Base-by-base conservation (phyloP, 352 stramenopile species). In the Globisporangium apiculatum region DNA sequence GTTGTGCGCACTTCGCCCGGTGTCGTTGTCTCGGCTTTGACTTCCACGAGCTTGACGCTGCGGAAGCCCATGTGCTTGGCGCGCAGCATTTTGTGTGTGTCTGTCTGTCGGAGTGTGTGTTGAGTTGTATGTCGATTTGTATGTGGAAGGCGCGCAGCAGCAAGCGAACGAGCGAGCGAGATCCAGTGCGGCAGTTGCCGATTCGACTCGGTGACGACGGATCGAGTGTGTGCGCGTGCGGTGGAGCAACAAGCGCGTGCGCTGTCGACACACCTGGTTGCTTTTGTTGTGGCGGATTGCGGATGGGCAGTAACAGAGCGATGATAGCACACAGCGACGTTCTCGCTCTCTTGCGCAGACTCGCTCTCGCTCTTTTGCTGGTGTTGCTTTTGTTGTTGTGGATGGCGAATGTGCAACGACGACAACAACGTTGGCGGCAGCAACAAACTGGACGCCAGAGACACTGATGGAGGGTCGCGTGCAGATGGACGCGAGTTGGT, bases 1-100 rank as follows among this genome's bases (percentile, higher is more conserved):
- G 69, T 76, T 2, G 79, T 73, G n/a, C 80, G 83, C 51, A 89
- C 67, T 51, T 94, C 83, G 36, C 81, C 81, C 14, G 83, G 83
- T 35, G 81, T 90, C 56, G 81, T 94, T 14, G 83, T 94, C 69
- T 94, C 83, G 12, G 83, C 83, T 67, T 94, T 94, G n/a, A 94
- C 76, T 52, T 94, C 81, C 35, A 94, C 83, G 62, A 77, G 75
- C 48, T 75, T 75, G 57, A 91, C 79, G 61, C 72, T 89, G 62
- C 86, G 87, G 64, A 93, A 91, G 35, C 82, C 79, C 74, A 91
- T 89, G 69, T 85, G 68, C 72, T 89, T 91, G n/a, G 69, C 76
- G 36, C 79, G 76, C 51, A 87, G 55, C 81, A 91, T 91, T 8
- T 7, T n/a, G 53, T 31, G 42, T 51, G 24, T 9, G 11, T 41